Evolutionary conservation across 257 asterid species (phyloP), one percentile per base, ranked within the genome.

Genomic region (Haberlea rhodopensis): DNA sequence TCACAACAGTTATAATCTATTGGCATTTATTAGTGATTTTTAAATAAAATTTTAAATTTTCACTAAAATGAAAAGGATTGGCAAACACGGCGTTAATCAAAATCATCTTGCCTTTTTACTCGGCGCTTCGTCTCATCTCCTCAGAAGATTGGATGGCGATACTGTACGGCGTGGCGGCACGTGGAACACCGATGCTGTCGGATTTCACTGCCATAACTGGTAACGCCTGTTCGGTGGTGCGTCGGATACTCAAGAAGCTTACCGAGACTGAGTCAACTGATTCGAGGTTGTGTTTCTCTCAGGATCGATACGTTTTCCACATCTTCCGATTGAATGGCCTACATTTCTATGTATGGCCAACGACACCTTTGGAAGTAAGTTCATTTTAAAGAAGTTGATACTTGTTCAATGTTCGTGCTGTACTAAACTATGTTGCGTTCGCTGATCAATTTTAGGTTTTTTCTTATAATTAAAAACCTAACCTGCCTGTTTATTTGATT

Each of bases 271-370:
- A 80, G 34, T 79, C 84, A 67, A 72, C 88, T 1, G 97, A 94
- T 62, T 80, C 97, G 31, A 84, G 97, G 84, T 82, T 87, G 26
- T 94, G 97, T 73, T 94, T 86, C 84, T 90, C 96, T 45, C 99
- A 94, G 81, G 99, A 90, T 81, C 91, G 96, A 10, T 94, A 87
- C 72, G 90, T 94, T 69, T 94, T 94, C 70, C 97, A 94, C 75
- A 90, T 94, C 66, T 90, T 94, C 72, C 83, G 84, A 65, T 80
- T 95, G 8, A 86, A 90, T 77, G 97, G 95, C 69, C 81, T 57
- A 78, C 83, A n/a, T 94, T 81, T 73, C 97, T 94, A 63, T 94
- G 99, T 94, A 94, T 94, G 99, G 99, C 99, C 34, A 94, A 87
- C 70, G 96, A 90, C 59, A 78, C 96, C 71, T 94, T 90, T 52